Conservation (phyloP, 2,329 filamentous ascomycete genomes). For the Cadophora malorum region DNA sequence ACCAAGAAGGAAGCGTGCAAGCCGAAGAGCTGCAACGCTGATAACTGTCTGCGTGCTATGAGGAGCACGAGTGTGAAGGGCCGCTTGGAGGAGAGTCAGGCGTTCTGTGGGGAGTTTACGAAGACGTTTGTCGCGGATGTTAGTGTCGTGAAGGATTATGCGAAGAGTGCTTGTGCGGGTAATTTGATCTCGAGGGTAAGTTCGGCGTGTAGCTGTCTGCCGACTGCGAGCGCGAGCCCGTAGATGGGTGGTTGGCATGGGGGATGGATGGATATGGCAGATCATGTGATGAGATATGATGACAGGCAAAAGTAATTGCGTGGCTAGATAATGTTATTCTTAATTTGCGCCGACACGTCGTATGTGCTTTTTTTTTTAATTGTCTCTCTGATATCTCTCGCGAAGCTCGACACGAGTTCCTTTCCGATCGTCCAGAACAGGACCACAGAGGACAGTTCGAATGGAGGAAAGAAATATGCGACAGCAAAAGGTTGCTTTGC, state of each 20-base stretch:
- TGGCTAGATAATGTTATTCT: conserved; percentile 53
- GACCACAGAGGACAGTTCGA: too few relatives aligned
- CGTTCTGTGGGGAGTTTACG: conserved; percentile 43
- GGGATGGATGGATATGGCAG: neutral
- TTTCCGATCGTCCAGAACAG: too few relatives aligned
- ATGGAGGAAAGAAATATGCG: too few relatives aligned
- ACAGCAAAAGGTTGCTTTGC: too few relatives aligned
- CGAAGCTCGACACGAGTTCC: too few relatives aligned
- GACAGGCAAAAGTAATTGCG: neutral
- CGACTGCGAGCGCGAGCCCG: conserved; percentile 9
- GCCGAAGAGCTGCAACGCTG: conserved; percentile 35
- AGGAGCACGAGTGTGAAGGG: conserved; percentile 44
- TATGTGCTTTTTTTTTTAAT: too few relatives aligned
- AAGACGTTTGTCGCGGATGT: conserved; percentile 27
- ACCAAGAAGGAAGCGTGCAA: conserved; percentile 20
- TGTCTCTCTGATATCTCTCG: too few relatives aligned
- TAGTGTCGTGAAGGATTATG: conserved; percentile 23
- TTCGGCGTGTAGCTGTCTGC: conserved; percentile 29
- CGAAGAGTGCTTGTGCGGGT: conserved; percentile 21
- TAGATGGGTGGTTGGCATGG: neutral
- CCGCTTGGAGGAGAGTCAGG: conserved; percentile 44
- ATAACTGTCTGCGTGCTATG: conserved; percentile 48
- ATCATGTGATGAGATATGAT: neutral
- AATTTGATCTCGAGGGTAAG: conserved; percentile 24
- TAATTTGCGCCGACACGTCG: too few relatives aligned